Conservation (phyloP, 768 basidiomycete species). For the Trametes cubensis region DNA sequence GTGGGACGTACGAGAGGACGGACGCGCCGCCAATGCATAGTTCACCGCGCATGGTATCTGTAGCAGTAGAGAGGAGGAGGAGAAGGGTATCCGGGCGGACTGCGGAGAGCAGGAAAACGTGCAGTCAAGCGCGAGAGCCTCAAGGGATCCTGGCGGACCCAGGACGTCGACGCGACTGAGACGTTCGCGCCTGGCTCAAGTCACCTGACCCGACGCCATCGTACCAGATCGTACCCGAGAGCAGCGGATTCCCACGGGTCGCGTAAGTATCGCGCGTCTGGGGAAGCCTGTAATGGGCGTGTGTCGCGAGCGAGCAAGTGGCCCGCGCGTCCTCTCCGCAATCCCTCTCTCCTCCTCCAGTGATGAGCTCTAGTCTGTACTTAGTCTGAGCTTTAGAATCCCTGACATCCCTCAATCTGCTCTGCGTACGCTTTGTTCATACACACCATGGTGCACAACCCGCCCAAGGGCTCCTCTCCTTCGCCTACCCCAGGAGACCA, state of each 20-base stretch:
- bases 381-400: background rate
- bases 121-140: constrained; percentile 22
- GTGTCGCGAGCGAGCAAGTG: constrained; percentile 6
- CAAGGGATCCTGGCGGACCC: constrained; percentile 21
- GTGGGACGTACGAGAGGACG: constrained; percentile 62
- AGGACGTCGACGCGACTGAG: constrained; percentile 2
- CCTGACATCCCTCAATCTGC: background rate
- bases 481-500: constrained; percentile 14
- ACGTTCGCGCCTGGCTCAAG: constrained; percentile 7
- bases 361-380: constrained; percentile 4
- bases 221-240: constrained; percentile 4
- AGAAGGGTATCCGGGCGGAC: constrained; percentile 20
- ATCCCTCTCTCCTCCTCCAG: background rate
- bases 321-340: background rate
- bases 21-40: constrained; percentile 74
- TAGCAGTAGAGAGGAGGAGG: constrained; percentile 20
- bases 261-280: constrained; percentile 8
- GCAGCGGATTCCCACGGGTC: constrained; percentile 6
- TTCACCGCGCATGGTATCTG: constrained; percentile 65
- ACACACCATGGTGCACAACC: constrained; percentile 11
- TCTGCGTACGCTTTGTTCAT: background rate
- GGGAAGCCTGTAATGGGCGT: constrained; percentile 1
- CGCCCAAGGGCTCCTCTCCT: constrained; percentile 1
- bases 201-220: constrained; percentile 1
- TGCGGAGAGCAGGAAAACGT: constrained; percentile 11